Conservation (phyloP, 1,284 basidiomycete genomes). For the Termitomyces sp. region DNA sequence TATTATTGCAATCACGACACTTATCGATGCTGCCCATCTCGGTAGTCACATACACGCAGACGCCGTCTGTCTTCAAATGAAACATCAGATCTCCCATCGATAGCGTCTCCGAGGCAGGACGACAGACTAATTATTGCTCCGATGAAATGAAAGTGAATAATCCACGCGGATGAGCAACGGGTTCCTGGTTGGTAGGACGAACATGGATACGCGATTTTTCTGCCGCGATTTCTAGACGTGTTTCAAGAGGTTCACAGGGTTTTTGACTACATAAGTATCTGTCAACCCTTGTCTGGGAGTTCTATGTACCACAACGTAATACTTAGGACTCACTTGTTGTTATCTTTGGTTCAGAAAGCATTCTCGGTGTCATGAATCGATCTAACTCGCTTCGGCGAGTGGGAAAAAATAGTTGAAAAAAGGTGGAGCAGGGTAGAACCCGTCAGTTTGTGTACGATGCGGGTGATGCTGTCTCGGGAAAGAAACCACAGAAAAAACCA, state of each 20-base stretch:
- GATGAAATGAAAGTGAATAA: conserved; percentile 4
- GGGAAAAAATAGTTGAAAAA: background rate
- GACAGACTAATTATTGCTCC: background rate
- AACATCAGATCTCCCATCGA: conserved; percentile 8
- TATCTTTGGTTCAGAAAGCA: background rate
- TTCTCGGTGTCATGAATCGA: background rate
- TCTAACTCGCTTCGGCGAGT: background rate
- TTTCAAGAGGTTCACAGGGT: background rate
- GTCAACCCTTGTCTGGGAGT: background rate
- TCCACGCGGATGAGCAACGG: background rate
- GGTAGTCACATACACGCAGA: background rate
- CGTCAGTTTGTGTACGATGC: background rate
- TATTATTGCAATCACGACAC: background rate
- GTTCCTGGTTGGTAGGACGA: conserved; percentile 12
- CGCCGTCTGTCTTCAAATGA: background rate
- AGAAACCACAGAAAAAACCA: background rate
- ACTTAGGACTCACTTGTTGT: background rate
- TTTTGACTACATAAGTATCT: background rate
- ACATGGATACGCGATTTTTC: conserved; percentile 10
- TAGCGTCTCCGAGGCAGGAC: conserved; percentile 2
- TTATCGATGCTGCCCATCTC: conserved; percentile 5
- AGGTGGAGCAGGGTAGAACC: background rate
- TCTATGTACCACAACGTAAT: background rate
- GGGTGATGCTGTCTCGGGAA: background rate
- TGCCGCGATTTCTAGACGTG: conserved; percentile 9